Conservation (phyloP, 495 filamentous ascomycete genomes). For the Daldinia concentrica region DNA sequence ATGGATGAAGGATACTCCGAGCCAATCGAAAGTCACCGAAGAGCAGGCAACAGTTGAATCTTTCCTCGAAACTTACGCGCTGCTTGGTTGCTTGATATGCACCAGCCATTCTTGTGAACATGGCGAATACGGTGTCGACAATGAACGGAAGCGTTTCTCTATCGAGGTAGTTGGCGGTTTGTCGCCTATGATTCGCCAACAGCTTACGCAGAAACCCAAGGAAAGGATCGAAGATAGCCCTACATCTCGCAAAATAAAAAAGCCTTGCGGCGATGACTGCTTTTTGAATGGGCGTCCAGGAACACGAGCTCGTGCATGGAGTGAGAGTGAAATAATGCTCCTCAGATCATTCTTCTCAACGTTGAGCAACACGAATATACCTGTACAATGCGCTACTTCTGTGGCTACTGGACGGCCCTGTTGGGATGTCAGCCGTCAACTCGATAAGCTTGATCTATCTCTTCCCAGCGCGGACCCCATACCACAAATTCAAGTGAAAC, state of each 20-base stretch:
- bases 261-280: conserved; percentile 55
- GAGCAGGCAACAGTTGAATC: conserved; percentile 46
- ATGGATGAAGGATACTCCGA: conserved; percentile 54
- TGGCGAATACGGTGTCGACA: conserved; percentile 58
- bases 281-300: conserved; percentile 48
- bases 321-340: conserved; percentile 51
- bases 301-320: conserved; percentile 50
- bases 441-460: conserved; percentile 50
- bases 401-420: conserved; percentile 57
- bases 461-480: conserved; percentile 39
- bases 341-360: conserved; percentile 51
- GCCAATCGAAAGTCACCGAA: conserved; percentile 43
- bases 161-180: conserved; percentile 48
- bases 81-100: conserved; percentile 58
- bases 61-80: conserved; percentile 54
- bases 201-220: conserved; percentile 31
- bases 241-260: conserved; percentile 12
- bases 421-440: conserved; percentile 60
- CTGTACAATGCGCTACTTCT: conserved; percentile 53
- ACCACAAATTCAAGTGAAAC: conserved; percentile 46
- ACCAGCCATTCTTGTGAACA: conserved; percentile 61
- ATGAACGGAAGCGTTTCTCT: conserved; percentile 56
- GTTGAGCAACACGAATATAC: conserved; percentile 50
- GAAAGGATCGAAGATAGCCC: conserved; percentile 22
- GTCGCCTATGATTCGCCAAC: conserved; percentile 41